Conservation (phyloP, 441 rosid genomes). For the Erodium chrysanthum region DNA sequence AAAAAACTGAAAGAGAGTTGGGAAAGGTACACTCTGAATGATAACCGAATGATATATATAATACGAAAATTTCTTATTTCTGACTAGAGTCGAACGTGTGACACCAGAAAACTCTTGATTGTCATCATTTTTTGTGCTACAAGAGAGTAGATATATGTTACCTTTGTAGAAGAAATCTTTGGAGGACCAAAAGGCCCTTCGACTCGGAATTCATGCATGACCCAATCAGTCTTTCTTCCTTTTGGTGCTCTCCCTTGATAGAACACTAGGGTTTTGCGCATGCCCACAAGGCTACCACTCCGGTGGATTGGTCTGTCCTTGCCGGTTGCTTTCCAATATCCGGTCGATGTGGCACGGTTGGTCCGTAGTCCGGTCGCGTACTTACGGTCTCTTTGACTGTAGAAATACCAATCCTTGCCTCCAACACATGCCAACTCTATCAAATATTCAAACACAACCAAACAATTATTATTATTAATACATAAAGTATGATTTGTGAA, state of each 20-base stretch:
- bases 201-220: slow-evolving; percentile 56
- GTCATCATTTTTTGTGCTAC: too few relatives aligned
- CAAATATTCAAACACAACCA: background rate
- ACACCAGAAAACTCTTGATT: too few relatives aligned
- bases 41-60: too few relatives aligned
- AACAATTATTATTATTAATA: background rate
- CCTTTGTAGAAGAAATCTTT: slow-evolving; percentile 29
- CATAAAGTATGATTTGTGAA: too few relatives aligned
- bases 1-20: too few relatives aligned
- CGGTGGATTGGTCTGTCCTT: slow-evolving; percentile 33
- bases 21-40: too few relatives aligned
- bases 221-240: slow-evolving; percentile 50
- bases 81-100: too few relatives aligned
- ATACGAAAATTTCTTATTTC: too few relatives aligned
- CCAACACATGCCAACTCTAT: slow-evolving; percentile 35
- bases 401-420: slow-evolving; percentile 55
- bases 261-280: slow-evolving; percentile 56
- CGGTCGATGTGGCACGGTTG: slow-evolving; percentile 23
- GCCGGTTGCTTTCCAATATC: slow-evolving; percentile 65
- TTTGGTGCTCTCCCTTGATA: slow-evolving; percentile 57
- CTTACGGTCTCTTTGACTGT: slow-evolving; percentile 45
- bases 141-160: background rate
- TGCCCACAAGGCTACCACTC: slow-evolving; percentile 37
- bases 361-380: slow-evolving; percentile 47
- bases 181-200: slow-evolving; percentile 29